Conservation (phyloP, 371 early-diverging fungal genomes). For the Mucor indicus region DNA sequence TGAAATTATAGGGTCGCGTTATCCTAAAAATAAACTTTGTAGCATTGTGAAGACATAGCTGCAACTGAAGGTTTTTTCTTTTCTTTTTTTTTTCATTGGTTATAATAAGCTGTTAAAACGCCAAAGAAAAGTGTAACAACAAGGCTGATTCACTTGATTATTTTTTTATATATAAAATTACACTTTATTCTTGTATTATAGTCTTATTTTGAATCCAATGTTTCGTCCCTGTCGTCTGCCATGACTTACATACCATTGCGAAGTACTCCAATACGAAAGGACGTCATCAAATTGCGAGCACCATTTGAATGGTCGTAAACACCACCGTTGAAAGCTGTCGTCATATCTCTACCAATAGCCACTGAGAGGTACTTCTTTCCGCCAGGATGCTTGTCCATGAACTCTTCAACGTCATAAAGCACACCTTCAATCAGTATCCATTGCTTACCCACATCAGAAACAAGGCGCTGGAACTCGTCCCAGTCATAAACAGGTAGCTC, state of each 20-base stretch:
- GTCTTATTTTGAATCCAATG: no score
- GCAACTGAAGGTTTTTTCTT: no score
- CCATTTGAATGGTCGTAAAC: conserved; percentile 85
- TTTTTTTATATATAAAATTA: no score
- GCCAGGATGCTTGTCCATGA: conserved; percentile 91
- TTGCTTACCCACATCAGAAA: conserved; percentile 58
- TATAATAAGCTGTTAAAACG: no score
- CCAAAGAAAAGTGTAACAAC: no score
- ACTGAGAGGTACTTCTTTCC: conserved; percentile 76
- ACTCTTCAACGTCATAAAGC: conserved; percentile 87
- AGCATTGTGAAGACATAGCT: no score
- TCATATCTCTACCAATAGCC: conserved; percentile 83
- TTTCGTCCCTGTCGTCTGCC: no score
- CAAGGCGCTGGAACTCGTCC: conserved; percentile 69
- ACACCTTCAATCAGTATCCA: conserved; percentile 88
- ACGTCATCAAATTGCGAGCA: conserved; percentile 75
- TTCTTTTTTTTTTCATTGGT: no score
- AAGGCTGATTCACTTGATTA: no score
- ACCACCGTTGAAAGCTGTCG: conserved; percentile 84
- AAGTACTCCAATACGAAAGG: conserved; percentile 71
- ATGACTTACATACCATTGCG: conserved; percentile 55
- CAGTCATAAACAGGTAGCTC: conserved; percentile 73
- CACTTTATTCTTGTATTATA: no score
- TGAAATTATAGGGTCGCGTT: no score
- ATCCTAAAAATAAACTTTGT: no score